Base-by-base conservation (phyloP, 495 filamentous ascomycete genomes). In the Aspergillus carlsbadensis region DNA sequence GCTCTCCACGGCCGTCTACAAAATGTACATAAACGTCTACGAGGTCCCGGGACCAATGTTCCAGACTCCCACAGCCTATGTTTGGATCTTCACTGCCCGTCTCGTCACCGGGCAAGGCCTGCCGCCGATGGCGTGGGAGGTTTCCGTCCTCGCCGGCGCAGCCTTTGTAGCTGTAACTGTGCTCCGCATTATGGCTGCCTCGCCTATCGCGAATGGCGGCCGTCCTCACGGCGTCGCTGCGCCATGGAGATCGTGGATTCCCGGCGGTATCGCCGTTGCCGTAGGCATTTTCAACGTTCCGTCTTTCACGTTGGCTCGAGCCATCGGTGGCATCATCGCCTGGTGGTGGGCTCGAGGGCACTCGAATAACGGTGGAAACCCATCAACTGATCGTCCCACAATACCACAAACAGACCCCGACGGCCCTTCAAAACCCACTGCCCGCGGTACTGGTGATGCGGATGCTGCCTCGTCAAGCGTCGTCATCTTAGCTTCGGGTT, bases 261-360 rank as follows among this genome's bases (percentile, higher is more conserved):
- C 94, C 0, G 92, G 94, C 2, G 94, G 94, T 1, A 98, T 98
- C 70, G 94, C 94, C 33, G 92, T 97, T 34, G 92, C 92, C 36
- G 90, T 96, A 65, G 92, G 94, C 26, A 98, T 98, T 83, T 99
- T 98, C 74, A 99, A 98, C 63, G 87, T 90, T 2, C 95, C 95
- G 0, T 94, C 90, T 0, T 99, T 99, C 63, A 98, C 95, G 0
- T 79, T 99, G 4, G 92, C 95, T 2, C 74, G 95, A 44, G 87
- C 90, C 2, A 87, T 91, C 10, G 95, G 95, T 7, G 95, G 94
- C 2, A 53, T 95, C 34, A 68, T 96, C 43, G 85, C 84, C 57
- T 96, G 90, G 87, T 96, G 89, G 78, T 79, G 74, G 74, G 57
- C 69, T 8, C 68, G 73, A 8, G 60, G 63, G 20, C 62, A 75